Percentiles rank a stretch among this genome's conserved stretches.
These are phyloP conservation scores for Dendrobium catenatum DNA, from an alignment of 106 monocot genomes.

Conservation along the genomic window DNA sequence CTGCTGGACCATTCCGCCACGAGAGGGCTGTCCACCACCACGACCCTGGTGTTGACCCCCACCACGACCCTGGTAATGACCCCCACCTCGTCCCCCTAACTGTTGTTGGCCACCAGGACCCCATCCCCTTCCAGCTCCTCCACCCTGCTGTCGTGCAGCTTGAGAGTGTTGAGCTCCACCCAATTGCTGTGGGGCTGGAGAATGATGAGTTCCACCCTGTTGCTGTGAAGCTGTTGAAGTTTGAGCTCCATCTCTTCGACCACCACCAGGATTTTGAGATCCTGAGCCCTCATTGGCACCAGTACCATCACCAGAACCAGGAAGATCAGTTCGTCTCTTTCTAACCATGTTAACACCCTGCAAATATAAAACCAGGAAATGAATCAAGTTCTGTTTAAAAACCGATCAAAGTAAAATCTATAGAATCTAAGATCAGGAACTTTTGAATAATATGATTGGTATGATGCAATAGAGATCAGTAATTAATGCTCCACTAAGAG, in stretches of 20 bases:
- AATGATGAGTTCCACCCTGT: background rate
- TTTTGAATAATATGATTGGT: background rate
- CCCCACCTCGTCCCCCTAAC: slow-evolving; percentile 37
- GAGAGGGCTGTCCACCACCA: slow-evolving; percentile 8
- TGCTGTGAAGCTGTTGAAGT: background rate
- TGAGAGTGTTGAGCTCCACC: background rate
- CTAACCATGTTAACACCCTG: slow-evolving; percentile 39
- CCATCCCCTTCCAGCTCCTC: slow-evolving; percentile 44
- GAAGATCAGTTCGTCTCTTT: slow-evolving; percentile 39
- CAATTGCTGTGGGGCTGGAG: background rate
- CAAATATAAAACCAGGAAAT: slow-evolving; percentile 8
- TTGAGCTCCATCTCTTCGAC: slow-evolving; percentile 22
- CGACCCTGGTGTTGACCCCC: slow-evolving; percentile 18
- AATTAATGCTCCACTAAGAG: background rate
- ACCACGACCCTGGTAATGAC: slow-evolving; percentile 28
- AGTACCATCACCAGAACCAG: slow-evolving; percentile 29
- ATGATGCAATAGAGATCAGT: background rate
- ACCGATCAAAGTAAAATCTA: background rate
- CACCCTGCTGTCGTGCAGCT: slow-evolving; percentile 27
- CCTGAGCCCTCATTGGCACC: slow-evolving; percentile 13
- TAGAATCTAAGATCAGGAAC: background rate
- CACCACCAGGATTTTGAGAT: slow-evolving; percentile 23
- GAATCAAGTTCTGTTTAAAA: background rate
- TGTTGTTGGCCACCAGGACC: slow-evolving; percentile 37
- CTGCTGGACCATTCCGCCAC: slow-evolving; percentile 12